Percentiles rank a stretch among this genome's conserved stretches.
These are phyloP conservation scores for Afroboletus lepidellus DNA, from an alignment of 1,284 basidiomycete species.

Conservation along the genomic window DNA sequence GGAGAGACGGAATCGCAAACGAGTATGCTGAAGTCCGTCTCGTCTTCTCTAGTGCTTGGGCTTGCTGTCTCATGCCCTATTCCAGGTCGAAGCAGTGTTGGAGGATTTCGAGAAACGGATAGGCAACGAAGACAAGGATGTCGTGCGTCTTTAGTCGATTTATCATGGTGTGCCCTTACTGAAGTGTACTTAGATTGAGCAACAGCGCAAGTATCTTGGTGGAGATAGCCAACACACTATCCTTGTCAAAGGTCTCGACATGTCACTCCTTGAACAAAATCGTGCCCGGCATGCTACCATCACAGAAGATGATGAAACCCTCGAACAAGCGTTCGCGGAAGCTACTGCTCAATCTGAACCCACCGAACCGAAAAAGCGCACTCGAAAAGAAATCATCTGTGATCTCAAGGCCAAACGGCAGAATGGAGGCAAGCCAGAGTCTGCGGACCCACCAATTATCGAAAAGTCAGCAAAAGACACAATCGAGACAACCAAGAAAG, in stretches of 20 bases:
- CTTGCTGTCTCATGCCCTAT: conserved; percentile 6
- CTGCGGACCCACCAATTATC: conserved; percentile 13
- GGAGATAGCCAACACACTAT: conserved; percentile 85
- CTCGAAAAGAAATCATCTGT: conserved; percentile 70
- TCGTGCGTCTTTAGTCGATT: conserved; percentile 40
- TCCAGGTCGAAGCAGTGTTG: conserved; percentile 73
- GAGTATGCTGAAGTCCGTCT: conserved; percentile 63
- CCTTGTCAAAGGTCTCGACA: conserved; percentile 89
- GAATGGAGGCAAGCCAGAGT: conserved; percentile 20
- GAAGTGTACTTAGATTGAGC: conserved; percentile 56
- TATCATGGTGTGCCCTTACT: neutral
- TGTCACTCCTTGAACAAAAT: conserved; percentile 81
- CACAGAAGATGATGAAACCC: conserved; percentile 65
- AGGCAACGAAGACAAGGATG: conserved; percentile 55
- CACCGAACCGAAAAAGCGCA: conserved; percentile 55
- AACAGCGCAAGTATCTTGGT: conserved; percentile 80
- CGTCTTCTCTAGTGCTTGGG: neutral
- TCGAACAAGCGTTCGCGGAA: conserved; percentile 71
- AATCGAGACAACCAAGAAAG: conserved; percentile 54
- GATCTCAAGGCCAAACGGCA: conserved; percentile 67
- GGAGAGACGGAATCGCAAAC: conserved; percentile 57
- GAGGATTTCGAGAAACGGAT: conserved; percentile 75
- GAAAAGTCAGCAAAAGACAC: conserved; percentile 23
- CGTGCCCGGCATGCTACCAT: conserved; percentile 60
- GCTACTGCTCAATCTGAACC: conserved; percentile 24